A percentile compares a stretch with the other conserved stretches of the same genome.
phyloP scores from a whole-genome alignment of 148 eudicot genomes.

The Bassia scoparia region DNA sequence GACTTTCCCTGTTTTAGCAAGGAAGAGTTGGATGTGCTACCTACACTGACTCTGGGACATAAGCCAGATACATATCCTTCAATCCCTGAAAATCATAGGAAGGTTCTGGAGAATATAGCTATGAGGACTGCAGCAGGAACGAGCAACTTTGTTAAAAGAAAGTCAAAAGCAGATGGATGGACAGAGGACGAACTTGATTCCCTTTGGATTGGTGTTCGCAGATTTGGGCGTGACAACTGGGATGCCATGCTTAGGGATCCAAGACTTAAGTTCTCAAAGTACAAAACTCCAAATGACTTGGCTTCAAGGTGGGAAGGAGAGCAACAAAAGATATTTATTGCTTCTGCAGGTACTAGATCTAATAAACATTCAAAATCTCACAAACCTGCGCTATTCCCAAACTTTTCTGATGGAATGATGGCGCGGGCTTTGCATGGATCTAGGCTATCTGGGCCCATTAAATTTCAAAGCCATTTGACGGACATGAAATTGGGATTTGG shows the following conservation, averaged over 20 bases:
- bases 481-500: constrained; percentile 83
- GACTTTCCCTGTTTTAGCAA: constrained; percentile 39
- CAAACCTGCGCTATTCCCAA: constrained; percentile 46
- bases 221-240: constrained; percentile 89
- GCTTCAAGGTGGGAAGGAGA: constrained; percentile 82
- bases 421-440: constrained; percentile 64
- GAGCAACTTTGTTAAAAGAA: constrained; percentile 51
- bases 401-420: constrained; percentile 81
- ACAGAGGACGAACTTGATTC: constrained; percentile 91
- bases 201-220: constrained; percentile 97
- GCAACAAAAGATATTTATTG: constrained; percentile 65
- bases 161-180: constrained; percentile 66
- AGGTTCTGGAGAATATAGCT: constrained; percentile 82
- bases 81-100: constrained; percentile 79
- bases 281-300: constrained; percentile 58
- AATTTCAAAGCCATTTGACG: constrained; percentile 64
- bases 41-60: constrained; percentile 57
- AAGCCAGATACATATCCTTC: constrained; percentile 44
- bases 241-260: constrained; percentile 75
- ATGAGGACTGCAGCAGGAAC: constrained; percentile 69
- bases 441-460: constrained; percentile 45
- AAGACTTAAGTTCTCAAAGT: constrained; percentile 62
- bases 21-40: constrained; percentile 50
- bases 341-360: constrained; percentile 38
- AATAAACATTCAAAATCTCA: constrained; percentile 36